Conservation (phyloP, 169 alveolate species). For the Cryptosporidium baileyi region DNA sequence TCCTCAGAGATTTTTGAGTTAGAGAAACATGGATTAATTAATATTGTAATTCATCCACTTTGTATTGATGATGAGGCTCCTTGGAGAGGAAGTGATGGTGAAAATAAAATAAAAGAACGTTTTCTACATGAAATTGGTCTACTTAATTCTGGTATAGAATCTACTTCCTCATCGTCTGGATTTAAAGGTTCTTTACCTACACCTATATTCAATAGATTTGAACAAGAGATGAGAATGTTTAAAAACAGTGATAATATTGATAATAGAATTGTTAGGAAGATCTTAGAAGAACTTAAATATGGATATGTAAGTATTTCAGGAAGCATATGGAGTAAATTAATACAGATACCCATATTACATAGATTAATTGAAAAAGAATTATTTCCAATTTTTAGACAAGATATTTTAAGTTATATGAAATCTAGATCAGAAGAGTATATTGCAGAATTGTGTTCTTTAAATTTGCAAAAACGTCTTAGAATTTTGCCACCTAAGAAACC, state of each 20-base stretch:
- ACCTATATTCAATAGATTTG: slow-evolving; percentile 51
- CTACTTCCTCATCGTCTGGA: not conserved
- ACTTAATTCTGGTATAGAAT: slow-evolving; percentile 7
- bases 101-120: slow-evolving; percentile 43
- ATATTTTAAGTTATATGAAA: slow-evolving; percentile 13
- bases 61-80: slow-evolving; percentile 63
- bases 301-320: slow-evolving; percentile 67
- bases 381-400: slow-evolving; percentile 32
- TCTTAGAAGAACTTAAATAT: slow-evolving; percentile 45
- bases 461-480: slow-evolving; percentile 13
- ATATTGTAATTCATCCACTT: slow-evolving; percentile 42
- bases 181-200: slow-evolving; percentile 16
- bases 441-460: slow-evolving; percentile 41
- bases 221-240: slow-evolving; percentile 55
- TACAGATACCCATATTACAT: slow-evolving; percentile 49
- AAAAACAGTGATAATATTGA: slow-evolving; percentile 53
- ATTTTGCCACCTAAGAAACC: slow-evolving; percentile 46
- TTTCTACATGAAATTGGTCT: slow-evolving; percentile 55
- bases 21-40: slow-evolving; percentile 51
- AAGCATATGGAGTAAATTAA: slow-evolving; percentile 42
- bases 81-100: slow-evolving; percentile 67
- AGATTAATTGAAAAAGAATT: slow-evolving; percentile 48
- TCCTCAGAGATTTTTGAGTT: slow-evolving; percentile 41
- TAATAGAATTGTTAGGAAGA: slow-evolving; percentile 29
- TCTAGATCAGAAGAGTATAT: slow-evolving; percentile 44